Base-by-base conservation (phyloP, 192 early-diverging fungal species). In the Geranomyces michiganensis region DNA sequence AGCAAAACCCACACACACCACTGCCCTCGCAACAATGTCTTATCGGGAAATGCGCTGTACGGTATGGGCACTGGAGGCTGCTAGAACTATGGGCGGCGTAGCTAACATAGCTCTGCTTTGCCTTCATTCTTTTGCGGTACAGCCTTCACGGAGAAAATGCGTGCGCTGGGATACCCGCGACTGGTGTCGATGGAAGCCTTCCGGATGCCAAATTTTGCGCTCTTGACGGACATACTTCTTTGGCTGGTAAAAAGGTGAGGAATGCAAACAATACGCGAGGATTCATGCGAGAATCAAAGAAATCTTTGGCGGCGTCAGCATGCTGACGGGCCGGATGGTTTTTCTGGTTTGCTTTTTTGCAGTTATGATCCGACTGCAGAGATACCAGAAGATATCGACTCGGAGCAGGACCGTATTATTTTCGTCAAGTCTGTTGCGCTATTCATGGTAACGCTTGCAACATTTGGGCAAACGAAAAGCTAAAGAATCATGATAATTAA, bases 191-290 rank as follows among this genome's bases (percentile, higher is more conserved):
- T 86, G 65, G 85, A 86, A 63, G 70, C 74, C 13, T 86, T 86
- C 68, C 63, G 85, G 33, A 67, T 68, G 17, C 83, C 81, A 29
- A 84, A 84, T 53, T 86, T 86, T 74, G 81, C 80, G 1, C 59
- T 81, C 2, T 74, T 85, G 30, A 75, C 80, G 9, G 77, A 84
- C 43, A 79, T 81, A 26, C 75, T 86, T 43, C 67, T 71, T 10
- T 86, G 85, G 85, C 81, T 86, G 14, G 76, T 83, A 30, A 84
- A 79, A 70, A 84, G 71, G 82, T 84, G 74, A 10, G 48, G 19
- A 21, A 27, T 15, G 19, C n/a, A 21, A 32, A 33, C 0, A 17
- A 17, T n/a, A 24, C 51, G 51, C n/a, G n/a, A n/a, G n/a, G n/a
- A n/a, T n/a, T n/a, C n/a, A n/a, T n/a, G n/a, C n/a, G n/a, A n/a